Evolutionary conservation across 2,329 filamentous ascomycete species (phyloP).

Genomic region (Calonectria crousiana): DNA sequence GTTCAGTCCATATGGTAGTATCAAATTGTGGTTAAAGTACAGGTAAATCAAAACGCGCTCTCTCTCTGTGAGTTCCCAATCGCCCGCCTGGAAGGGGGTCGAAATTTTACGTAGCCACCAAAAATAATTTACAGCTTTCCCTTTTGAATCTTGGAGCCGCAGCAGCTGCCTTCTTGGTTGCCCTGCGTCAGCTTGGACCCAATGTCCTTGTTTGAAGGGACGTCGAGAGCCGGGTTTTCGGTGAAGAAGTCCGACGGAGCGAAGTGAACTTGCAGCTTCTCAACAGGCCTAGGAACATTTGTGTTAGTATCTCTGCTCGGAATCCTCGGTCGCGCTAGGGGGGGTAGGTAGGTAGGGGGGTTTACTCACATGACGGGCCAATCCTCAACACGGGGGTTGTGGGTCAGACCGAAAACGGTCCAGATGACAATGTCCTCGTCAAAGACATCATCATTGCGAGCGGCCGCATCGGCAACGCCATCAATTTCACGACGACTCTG

Average conservation of each 20-base stretch:
- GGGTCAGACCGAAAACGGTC: conserved; percentile 72
- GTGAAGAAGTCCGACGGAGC: conserved; percentile 63
- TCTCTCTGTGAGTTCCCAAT: neutral
- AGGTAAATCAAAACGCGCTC: conserved; percentile 1
- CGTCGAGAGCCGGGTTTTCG: conserved; percentile 60
- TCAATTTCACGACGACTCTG: conserved; percentile 53
- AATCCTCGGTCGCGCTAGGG: neutral
- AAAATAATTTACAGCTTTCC: conserved; percentile 18
- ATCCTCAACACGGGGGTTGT: conserved; percentile 74
- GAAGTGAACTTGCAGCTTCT: conserved; percentile 59
- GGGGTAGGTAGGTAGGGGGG: neutral
- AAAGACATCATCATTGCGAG: conserved; percentile 59
- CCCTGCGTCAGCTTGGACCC: conserved; percentile 22
- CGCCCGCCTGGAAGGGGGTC: neutral
- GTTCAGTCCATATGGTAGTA: neutral
- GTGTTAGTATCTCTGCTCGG: conserved; percentile 10
- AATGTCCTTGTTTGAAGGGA: conserved; percentile 48
- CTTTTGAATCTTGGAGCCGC: conserved; percentile 18
- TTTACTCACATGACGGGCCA: conserved; percentile 73
- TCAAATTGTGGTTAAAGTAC: conserved; percentile 6
- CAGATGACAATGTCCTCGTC: conserved; percentile 68
- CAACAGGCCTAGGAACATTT: conserved; percentile 49
- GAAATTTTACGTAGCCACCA: neutral
- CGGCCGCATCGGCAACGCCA: conserved; percentile 54
- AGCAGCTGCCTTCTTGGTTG: conserved; percentile 16